These are phyloP conservation scores for Ceratocystis smalleyi DNA, from an alignment of 2,329 filamentous ascomycete genomes.

Conservation along the genomic window DNA sequence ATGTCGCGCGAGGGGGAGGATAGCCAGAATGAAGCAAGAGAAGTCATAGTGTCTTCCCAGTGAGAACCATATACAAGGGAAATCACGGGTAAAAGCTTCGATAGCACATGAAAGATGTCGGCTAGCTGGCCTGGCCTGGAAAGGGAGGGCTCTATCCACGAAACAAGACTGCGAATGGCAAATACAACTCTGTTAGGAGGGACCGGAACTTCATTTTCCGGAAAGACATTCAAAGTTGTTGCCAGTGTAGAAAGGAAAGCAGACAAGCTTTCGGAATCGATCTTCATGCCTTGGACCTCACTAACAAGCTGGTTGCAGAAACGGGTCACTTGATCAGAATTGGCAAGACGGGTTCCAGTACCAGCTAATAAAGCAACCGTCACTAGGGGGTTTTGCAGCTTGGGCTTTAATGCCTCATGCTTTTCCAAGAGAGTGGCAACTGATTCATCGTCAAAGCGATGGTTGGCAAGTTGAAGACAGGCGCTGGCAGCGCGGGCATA, in stretches of 20 bases:
- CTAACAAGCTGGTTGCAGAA: conserved; percentile 46
- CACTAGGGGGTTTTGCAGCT: conserved; percentile 34
- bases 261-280: conserved; percentile 31
- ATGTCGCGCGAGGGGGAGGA: background rate
- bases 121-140: conserved; percentile 24
- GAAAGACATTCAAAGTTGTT: conserved; percentile 36
- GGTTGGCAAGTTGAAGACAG: background rate
- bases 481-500: background rate
- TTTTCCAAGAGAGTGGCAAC: background rate
- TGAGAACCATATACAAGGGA: conserved; percentile 75
- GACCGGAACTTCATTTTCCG: conserved; percentile 37
- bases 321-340: conserved; percentile 1
- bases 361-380: conserved; percentile 27
- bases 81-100: conserved; percentile 54
- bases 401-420: conserved; percentile 21
- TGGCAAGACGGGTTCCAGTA: conserved; percentile 4
- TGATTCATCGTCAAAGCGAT: background rate
- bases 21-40: conserved; percentile 20
- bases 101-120: conserved; percentile 41
- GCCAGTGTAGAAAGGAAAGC: conserved; percentile 39
- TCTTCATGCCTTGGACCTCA: conserved; percentile 38
- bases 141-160: conserved; percentile 42
- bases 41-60: conserved; percentile 54
- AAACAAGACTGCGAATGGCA: conserved; percentile 61
- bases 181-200: conserved; percentile 61